Base-by-base conservation (phyloP, 345 rosid genomes). In the Carallia pectinifolia region DNA sequence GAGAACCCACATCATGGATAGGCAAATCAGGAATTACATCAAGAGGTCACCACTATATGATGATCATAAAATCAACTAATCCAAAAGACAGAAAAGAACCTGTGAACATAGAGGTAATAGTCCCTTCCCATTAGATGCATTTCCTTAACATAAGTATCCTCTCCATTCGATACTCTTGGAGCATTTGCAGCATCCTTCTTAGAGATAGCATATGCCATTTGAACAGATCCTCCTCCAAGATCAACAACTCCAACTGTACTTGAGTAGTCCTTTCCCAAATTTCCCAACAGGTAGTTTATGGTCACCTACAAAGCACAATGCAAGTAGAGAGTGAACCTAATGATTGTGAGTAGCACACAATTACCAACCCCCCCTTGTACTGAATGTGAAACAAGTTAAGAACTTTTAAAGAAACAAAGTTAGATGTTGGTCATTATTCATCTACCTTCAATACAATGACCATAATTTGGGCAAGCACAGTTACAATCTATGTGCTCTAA, bases 201-300 rank as follows among this genome's bases (percentile, higher is more conserved):
- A 0, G 99, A 87, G 72, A 92, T 89, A 70, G 99, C 98, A 83
- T 90, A 95, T 39, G 99, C 97, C 99, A 95, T 95, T 83, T 95
- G 99, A 69, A 95, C 97, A 74, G 99, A 95, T 54, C 99, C 99
- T 63, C 99, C 99, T 62, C 97, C 99, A 73, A 95, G 99, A 84
- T 95, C 97, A 76, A 92, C 96, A 61, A 95, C 95, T 76, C 99
- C 99, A 74, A 95, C 97, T 12, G 97, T 90, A 40, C 86, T 74
- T 38, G 86, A 70, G 79, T 87, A 92, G 40, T 84, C 72, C 81
- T 80, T 87, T 67, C 99, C 97, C 77, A 95, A 66, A 64, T 86
- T 87, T 71, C 97, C 91, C 69, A 89, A 71, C 60, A 95, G 86
- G 75, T 90, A 92, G 80, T 95, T 95, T 52, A 95, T 90, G 7